These are phyloP conservation scores for Gastrodia elata DNA, from an alignment of 106 monocot genomes.

Conservation along the genomic window DNA sequence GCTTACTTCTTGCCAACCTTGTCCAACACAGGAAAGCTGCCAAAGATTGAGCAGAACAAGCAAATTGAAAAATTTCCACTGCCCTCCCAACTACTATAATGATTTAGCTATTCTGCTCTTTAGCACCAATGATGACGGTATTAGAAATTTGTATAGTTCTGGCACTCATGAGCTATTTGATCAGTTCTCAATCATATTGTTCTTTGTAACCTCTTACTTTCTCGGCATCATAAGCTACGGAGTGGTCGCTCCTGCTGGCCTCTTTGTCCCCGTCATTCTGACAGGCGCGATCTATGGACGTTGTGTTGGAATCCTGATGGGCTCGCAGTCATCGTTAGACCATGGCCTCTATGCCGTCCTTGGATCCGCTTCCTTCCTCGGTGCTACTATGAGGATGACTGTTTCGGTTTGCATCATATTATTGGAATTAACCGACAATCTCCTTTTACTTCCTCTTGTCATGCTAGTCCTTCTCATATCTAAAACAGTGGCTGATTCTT, in stretches of 20 bases:
- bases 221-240: slow-evolving; percentile 87
- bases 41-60: slow-evolving; percentile 44
- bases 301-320: slow-evolving; percentile 53
- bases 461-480: slow-evolving; percentile 89
- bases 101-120: slow-evolving; percentile 82
- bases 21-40: slow-evolving; percentile 48
- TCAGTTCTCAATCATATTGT: slow-evolving; percentile 40
- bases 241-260: slow-evolving; percentile 64
- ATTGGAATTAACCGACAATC: slow-evolving; percentile 74
- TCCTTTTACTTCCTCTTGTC: slow-evolving; percentile 76
- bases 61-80: slow-evolving; percentile 71
- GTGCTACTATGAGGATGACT: slow-evolving; percentile 82
- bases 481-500: slow-evolving; percentile 48
- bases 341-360: slow-evolving; percentile 82
- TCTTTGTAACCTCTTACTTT: slow-evolving; percentile 54
- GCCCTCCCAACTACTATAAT: slow-evolving; percentile 72
- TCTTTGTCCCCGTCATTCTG: slow-evolving; percentile 81
- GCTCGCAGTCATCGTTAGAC: slow-evolving; percentile 43
- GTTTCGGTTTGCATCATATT: slow-evolving; percentile 74
- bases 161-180: slow-evolving; percentile 57
- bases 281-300: slow-evolving; percentile 87
- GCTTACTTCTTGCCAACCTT: slow-evolving; percentile 74
- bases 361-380: slow-evolving; percentile 69
- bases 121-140: slow-evolving; percentile 77
- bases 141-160: slow-evolving; percentile 58